Percentiles rank a stretch among this genome's conserved stretches.
These are phyloP conservation scores for Thelephora terrestris DNA, from an alignment of 1,284 basidiomycete species.

Conservation along the genomic window DNA sequence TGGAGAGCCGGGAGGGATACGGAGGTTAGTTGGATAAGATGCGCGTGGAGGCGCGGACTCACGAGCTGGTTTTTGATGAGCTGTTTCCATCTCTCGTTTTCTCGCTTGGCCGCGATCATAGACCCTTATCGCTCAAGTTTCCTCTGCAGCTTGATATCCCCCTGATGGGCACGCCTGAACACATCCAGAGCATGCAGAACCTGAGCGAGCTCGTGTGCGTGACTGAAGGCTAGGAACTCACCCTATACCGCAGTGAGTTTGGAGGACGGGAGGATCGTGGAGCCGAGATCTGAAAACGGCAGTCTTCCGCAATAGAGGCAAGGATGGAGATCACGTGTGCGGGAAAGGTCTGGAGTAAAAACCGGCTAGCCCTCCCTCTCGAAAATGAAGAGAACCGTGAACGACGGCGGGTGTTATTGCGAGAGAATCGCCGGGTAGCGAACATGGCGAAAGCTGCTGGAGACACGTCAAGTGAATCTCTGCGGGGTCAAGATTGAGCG, in stretches of 20 bases:
- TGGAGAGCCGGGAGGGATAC: constrained; percentile 11
- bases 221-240: constrained; percentile 20
- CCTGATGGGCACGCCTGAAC: constrained; percentile 41
- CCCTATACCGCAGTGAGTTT: constrained; percentile 53
- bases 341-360: constrained; percentile 40
- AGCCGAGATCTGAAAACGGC: constrained; percentile 46
- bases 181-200: constrained; percentile 29
- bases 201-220: background rate
- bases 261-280: constrained; percentile 53
- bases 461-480: constrained; percentile 11
- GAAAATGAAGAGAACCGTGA: constrained; percentile 47
- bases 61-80: constrained; percentile 44
- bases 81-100: constrained; percentile 37
- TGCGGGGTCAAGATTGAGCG: constrained; percentile 10
- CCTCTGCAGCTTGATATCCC: constrained; percentile 34
- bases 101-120: constrained; percentile 39
- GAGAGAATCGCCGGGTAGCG: constrained; percentile 8
- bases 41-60: constrained; percentile 15
- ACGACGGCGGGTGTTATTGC: constrained; percentile 31
- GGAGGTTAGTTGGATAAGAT: background rate
- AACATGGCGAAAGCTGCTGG: constrained; percentile 6
- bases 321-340: constrained; percentile 51
- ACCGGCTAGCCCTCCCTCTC: constrained; percentile 21
- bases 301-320: constrained; percentile 55
- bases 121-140: constrained; percentile 46